Conservation (phyloP, 768 basidiomycete species). For the Xanthoconium purpureum region DNA sequence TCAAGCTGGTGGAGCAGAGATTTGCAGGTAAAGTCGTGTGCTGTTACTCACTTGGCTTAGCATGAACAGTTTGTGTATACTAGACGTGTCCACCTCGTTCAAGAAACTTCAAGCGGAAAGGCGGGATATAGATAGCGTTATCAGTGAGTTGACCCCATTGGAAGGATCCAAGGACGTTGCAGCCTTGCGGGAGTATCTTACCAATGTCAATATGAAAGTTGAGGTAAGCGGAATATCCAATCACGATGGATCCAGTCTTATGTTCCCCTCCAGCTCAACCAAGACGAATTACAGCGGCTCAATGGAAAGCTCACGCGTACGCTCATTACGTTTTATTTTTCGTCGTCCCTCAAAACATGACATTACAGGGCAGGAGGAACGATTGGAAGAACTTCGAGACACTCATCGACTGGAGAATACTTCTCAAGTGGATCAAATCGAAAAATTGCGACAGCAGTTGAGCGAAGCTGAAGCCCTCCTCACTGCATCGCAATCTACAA, state of each 20-base stretch:
- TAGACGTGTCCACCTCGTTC: conserved; percentile 78
- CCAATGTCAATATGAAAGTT: conserved; percentile 60
- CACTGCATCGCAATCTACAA: conserved; percentile 50
- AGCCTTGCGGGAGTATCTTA: conserved; percentile 71
- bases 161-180: conserved; percentile 60
- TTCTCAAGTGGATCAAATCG: conserved; percentile 76
- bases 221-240: conserved; percentile 49
- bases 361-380: conserved; percentile 72
- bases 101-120: conserved; percentile 74
- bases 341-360: conserved; percentile 1
- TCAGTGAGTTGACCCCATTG: conserved; percentile 71
- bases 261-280: conserved; percentile 46
- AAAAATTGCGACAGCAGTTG: conserved; percentile 65
- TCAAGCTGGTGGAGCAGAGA: conserved; percentile 73
- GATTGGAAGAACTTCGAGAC: conserved; percentile 80
- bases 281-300: conserved; percentile 77
- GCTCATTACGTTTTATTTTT: conserved; percentile 20
- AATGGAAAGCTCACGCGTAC: conserved; percentile 70
- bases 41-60: not conserved
- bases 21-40: conserved; percentile 53
- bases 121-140: conserved; percentile 58
- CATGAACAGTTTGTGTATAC: conserved; percentile 5
- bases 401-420: conserved; percentile 75
- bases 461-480: conserved; percentile 69
- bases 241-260: not conserved